Conservation (phyloP, 495 filamentous ascomycete genomes). For the Usnea hakonensis region DNA sequence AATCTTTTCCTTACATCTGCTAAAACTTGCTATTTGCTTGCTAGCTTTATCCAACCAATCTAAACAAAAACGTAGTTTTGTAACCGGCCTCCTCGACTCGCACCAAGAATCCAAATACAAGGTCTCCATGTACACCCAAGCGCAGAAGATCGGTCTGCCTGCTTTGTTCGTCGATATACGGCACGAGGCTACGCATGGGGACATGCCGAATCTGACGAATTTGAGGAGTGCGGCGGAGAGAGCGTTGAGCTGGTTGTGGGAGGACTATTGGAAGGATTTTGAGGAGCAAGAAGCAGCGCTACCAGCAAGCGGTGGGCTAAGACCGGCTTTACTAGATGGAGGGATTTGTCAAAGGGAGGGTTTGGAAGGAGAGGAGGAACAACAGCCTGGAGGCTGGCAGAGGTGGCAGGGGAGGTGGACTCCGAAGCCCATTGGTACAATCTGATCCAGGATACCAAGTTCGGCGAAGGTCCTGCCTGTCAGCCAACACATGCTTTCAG, state of each 20-base stretch:
- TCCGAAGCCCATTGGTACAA: constrained; percentile 46
- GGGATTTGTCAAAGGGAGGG: background rate
- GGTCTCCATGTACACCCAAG: constrained; percentile 75
- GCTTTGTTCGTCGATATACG: constrained; percentile 81
- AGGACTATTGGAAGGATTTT: constrained; percentile 62
- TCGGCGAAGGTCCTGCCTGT: background rate
- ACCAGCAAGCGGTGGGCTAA: background rate
- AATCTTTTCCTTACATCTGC: background rate
- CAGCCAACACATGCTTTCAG: background rate
- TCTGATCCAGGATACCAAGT: background rate
- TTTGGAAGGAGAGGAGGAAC: constrained; percentile 21
- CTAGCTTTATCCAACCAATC: too few species aligned
- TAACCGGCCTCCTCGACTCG: constrained; percentile 78
- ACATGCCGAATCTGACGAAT: constrained; percentile 65
- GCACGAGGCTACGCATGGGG: constrained; percentile 84
- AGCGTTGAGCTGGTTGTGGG: constrained; percentile 80
- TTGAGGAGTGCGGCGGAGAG: constrained; percentile 56
- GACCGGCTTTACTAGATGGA: background rate
- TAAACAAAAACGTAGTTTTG: constrained; percentile 53
- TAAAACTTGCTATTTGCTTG: constrained; percentile 3
- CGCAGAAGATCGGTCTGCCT: constrained; percentile 66
- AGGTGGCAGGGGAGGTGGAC: constrained; percentile 48
- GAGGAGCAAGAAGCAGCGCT: constrained; percentile 2
- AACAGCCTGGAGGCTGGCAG: constrained; percentile 40
- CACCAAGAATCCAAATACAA: constrained; percentile 61